Evolutionary conservation across 768 basidiomycete species (phyloP).

Genomic region (Collybia sordida): DNA sequence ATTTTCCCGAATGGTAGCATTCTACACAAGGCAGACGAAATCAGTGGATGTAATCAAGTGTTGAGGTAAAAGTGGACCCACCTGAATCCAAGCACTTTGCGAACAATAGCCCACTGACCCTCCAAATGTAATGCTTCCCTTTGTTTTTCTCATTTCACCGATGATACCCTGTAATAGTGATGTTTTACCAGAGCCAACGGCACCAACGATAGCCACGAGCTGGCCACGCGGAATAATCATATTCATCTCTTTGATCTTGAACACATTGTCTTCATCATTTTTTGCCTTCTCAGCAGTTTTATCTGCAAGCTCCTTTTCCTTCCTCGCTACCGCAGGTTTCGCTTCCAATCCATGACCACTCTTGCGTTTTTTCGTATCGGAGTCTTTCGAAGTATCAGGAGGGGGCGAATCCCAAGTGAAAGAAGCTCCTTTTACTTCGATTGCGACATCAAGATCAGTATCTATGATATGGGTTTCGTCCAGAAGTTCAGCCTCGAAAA

Average conservation of each 20-base stretch:
- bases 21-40: constrained; percentile 32
- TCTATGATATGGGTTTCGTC: constrained; percentile 59
- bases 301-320: constrained; percentile 18
- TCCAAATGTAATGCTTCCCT: constrained; percentile 69
- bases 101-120: constrained; percentile 81
- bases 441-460: constrained; percentile 53
- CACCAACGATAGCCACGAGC: constrained; percentile 82
- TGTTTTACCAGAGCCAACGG: constrained; percentile 73
- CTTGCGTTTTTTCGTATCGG: constrained; percentile 31
- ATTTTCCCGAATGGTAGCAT: constrained; percentile 86
- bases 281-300: constrained; percentile 25
- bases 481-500: constrained; percentile 83
- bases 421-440: constrained; percentile 65
- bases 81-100: constrained; percentile 91
- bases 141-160: constrained; percentile 78
- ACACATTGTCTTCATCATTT: constrained; percentile 44
- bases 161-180: constrained; percentile 73
- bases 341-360: constrained; percentile 8
- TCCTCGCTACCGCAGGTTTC: constrained; percentile 29
- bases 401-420: constrained; percentile 89
- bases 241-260: constrained; percentile 64
- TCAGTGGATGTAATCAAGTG: constrained; percentile 5
- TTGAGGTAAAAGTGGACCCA: constrained; percentile 15
- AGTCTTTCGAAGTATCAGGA: constrained; percentile 37
- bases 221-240: constrained; percentile 73